Conservation (phyloP, 1,284 basidiomycete species). For the Afroboletus lepidellus region DNA sequence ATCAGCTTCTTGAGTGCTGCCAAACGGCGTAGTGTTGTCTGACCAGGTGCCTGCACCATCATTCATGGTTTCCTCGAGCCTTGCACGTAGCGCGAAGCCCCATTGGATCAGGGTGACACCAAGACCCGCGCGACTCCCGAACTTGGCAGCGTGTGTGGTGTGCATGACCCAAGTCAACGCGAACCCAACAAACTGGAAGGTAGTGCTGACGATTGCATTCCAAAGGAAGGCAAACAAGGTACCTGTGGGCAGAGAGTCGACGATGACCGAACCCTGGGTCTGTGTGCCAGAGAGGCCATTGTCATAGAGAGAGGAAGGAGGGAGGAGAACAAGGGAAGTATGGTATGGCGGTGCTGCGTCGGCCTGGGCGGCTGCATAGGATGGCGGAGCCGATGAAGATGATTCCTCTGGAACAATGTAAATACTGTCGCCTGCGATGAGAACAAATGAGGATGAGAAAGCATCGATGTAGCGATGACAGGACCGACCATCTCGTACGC, state of each 20-base stretch:
- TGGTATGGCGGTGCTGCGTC: constrained; percentile 97
- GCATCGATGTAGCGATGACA: not conserved
- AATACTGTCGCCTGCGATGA: constrained; percentile 60
- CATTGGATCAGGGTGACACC: constrained; percentile 96
- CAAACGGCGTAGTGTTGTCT: constrained; percentile 30
- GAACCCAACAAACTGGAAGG: constrained; percentile 98
- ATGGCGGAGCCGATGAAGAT: constrained; percentile 81
- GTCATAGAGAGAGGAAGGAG: constrained; percentile 46
- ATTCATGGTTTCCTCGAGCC: constrained; percentile 34
- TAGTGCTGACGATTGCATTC: constrained; percentile 91
- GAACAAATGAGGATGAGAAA: constrained; percentile 4
- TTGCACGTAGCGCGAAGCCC: constrained; percentile 78
- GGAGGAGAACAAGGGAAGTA: constrained; percentile 93
- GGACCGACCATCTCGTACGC: constrained; percentile 60
- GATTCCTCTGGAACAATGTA: constrained; percentile 78
- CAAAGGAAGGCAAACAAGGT: constrained; percentile 86
- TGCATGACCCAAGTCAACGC: constrained; percentile 92
- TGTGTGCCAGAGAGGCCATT: constrained; percentile 37
- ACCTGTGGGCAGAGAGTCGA: constrained; percentile 76
- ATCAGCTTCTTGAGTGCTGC: constrained; percentile 49
- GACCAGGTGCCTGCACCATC: constrained; percentile 30
- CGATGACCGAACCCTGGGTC: constrained; percentile 64
- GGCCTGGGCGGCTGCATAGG: constrained; percentile 88
- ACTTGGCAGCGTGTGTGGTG: constrained; percentile 93
- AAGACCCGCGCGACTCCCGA: constrained; percentile 91